Base-by-base conservation (phyloP, 225 moss, liverwort and hornwort genomes). In the Ulota crispa region DNA sequence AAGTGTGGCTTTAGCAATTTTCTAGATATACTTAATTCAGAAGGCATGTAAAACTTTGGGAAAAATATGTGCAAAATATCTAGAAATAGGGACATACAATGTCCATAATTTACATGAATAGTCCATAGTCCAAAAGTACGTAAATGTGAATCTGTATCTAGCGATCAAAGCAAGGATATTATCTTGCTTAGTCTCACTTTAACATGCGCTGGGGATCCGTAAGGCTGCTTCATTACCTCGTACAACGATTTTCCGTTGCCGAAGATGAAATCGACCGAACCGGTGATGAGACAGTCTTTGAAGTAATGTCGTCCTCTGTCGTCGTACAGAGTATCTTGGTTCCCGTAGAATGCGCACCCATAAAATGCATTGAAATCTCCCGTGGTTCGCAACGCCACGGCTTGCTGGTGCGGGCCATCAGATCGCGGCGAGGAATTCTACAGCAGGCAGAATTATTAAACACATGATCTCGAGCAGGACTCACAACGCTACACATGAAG, bases 311-410 rank as follows among this genome's bases (percentile, higher is more conserved):
- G 89, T 36, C 92, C 92, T 64, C 79, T 55, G 37, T 85, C 79
- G 69, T 92, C 90, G 80, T 88, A 92, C 12, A 92, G 82, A 6
- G 92, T 92, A 37, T 92, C 92, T 39, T 90, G 92, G 41, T 79
- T 70, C 36, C 92, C 89, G 14, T 84, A 84, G 72, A 92, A 87
- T 2, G 87, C 89, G 62, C 92, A 92, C 73, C 84, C 80, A 39
- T 85, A 90, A 68, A 92, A 92, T 12, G 88, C 92, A 83, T 86
- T 87, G 84, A 84, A 88, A 73, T 92, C 92, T 27, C 89, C 92
- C 9, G 87, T 86, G 12, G 87, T 86, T 47, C 84, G 84, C 83
- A 92, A 78, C 41, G 92, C 92, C 23, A 92, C 92, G 3, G 92
- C 92, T 83, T 92, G 92, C 68, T 86, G 82, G 18, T 67, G 80